A percentile compares a stretch with the other conserved stretches of the same genome.
Evolutionary conservation across 345 rosid genomes (phyloP).

Genomic region (Arabidopsis arenosa): DNA sequence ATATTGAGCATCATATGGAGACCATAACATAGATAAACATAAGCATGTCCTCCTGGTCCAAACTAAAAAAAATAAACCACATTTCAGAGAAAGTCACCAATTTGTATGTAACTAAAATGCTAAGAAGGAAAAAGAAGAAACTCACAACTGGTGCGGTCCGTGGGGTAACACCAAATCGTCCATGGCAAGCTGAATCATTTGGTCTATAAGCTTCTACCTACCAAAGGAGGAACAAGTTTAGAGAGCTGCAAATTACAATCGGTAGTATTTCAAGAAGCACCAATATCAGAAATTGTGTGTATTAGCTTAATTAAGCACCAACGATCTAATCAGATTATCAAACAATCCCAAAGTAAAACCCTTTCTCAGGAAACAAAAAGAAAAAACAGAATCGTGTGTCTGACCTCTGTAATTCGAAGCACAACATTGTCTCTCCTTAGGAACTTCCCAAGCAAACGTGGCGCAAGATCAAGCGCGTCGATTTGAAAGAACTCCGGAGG

Average conservation of each 20-base stretch:
- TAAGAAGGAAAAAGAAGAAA: slow-evolving; percentile 21
- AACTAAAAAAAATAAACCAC: slow-evolving; percentile 56
- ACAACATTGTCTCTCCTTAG: slow-evolving; percentile 77
- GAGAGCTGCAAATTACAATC: neutral
- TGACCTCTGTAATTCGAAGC: slow-evolving; percentile 90
- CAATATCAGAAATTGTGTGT: slow-evolving; percentile 2
- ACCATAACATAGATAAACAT: slow-evolving; percentile 96
- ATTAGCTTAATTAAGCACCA: neutral
- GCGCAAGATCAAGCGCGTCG: slow-evolving; percentile 91
- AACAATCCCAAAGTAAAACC: neutral
- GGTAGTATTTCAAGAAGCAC: neutral
- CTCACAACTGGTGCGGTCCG: slow-evolving; percentile 91
- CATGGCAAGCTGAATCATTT: slow-evolving; percentile 95
- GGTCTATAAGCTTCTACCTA: slow-evolving; percentile 97
- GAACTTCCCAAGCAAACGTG: slow-evolving; percentile 89
- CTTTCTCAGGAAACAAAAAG: slow-evolving; percentile 2
- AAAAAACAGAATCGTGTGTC: slow-evolving; percentile 1
- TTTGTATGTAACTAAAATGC: neutral
- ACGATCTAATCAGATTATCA: slow-evolving; percentile 14
- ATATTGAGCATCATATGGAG: slow-evolving; percentile 90
- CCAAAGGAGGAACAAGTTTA: neutral
- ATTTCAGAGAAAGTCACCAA: slow-evolving; percentile 8
- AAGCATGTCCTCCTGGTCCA: slow-evolving; percentile 92
- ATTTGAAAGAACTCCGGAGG: slow-evolving; percentile 74
- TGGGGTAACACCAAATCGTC: slow-evolving; percentile 77